These are phyloP conservation scores for Viola odorata DNA, from an alignment of 345 rosid species.

Conservation along the genomic window DNA sequence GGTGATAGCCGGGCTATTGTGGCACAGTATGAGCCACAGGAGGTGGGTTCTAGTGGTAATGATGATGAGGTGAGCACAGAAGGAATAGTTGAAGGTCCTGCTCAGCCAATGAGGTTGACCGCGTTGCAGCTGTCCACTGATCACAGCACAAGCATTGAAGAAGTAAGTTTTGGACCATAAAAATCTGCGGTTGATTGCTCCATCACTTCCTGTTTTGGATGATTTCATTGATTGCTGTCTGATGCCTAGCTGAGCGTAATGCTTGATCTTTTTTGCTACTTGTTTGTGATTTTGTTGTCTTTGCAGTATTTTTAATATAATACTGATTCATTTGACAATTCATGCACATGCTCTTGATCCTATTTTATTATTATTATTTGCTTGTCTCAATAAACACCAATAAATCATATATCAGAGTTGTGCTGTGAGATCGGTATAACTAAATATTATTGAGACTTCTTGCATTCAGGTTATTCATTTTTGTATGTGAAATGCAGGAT, in stretches of 20 bases:
- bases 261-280: background rate
- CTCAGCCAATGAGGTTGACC: conserved; percentile 40
- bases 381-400: too few relatives aligned
- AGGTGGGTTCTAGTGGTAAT: conserved; percentile 32
- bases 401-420: too few relatives aligned
- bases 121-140: conserved; percentile 93
- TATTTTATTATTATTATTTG: too few relatives aligned
- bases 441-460: too few relatives aligned
- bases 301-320: too few relatives aligned
- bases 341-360: too few relatives aligned
- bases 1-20: conserved; percentile 98
- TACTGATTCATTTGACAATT: too few relatives aligned
- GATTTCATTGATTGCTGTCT: conserved; percentile 6
- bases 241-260: background rate
- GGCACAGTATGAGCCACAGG: conserved; percentile 60
- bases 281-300: too few relatives aligned
- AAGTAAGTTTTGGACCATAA: conserved; percentile 47
- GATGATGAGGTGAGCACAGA: conserved; percentile 36
- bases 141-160: conserved; percentile 94
- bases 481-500: too few relatives aligned
- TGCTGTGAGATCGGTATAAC: too few relatives aligned
- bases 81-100: conserved; percentile 47
- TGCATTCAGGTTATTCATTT: too few relatives aligned
- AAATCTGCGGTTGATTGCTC: background rate
- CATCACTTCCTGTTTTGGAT: background rate